Evolutionary conservation across 2,329 filamentous ascomycete species (phyloP).

Genomic region (Furcasterigmium furcatum): DNA sequence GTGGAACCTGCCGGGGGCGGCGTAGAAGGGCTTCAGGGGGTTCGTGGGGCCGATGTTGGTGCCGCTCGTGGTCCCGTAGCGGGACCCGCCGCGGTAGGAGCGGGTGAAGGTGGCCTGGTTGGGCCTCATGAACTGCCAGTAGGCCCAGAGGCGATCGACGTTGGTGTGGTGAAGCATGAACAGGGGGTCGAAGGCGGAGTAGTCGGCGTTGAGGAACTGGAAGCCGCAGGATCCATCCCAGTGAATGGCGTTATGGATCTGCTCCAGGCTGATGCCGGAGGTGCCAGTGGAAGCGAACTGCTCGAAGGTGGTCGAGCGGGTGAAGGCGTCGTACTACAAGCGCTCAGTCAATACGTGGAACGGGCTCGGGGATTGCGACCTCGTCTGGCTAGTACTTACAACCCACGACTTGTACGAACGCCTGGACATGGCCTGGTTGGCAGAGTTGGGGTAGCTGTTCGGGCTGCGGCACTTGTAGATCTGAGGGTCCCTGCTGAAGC

Average conservation of each 20-base stretch:
- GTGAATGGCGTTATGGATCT: slow-evolving; percentile 39
- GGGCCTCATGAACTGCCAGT: slow-evolving; percentile 43
- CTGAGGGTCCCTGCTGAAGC: slow-evolving; percentile 11
- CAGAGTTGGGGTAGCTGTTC: slow-evolving; percentile 2
- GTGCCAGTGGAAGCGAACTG: slow-evolving; percentile 17
- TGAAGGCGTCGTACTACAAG: slow-evolving; percentile 36
- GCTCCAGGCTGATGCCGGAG: slow-evolving; percentile 36
- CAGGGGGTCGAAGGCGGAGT: slow-evolving; percentile 41
- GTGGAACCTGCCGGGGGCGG: slow-evolving; percentile 32
- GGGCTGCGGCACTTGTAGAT: slow-evolving; percentile 1
- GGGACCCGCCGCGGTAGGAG: slow-evolving; percentile 21
- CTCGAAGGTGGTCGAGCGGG: slow-evolving; percentile 27
- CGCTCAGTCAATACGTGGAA: neutral
- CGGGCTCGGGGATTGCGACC: neutral
- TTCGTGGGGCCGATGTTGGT: slow-evolving; percentile 36
- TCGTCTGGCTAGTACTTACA: neutral
- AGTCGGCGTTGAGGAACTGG: slow-evolving; percentile 20
- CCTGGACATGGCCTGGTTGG: slow-evolving; percentile 2
- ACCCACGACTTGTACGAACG: slow-evolving; percentile 2
- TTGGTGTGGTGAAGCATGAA: slow-evolving; percentile 43
- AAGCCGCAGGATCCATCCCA: slow-evolving; percentile 34
- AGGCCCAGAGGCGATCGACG: slow-evolving; percentile 61
- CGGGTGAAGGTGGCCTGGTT: slow-evolving; percentile 24
- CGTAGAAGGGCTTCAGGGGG: slow-evolving; percentile 48
- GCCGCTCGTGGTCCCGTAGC: slow-evolving; percentile 35